phyloP scores from a whole-genome alignment of 345 rosid genomes.

The Aquilaria sinensis region DNA sequence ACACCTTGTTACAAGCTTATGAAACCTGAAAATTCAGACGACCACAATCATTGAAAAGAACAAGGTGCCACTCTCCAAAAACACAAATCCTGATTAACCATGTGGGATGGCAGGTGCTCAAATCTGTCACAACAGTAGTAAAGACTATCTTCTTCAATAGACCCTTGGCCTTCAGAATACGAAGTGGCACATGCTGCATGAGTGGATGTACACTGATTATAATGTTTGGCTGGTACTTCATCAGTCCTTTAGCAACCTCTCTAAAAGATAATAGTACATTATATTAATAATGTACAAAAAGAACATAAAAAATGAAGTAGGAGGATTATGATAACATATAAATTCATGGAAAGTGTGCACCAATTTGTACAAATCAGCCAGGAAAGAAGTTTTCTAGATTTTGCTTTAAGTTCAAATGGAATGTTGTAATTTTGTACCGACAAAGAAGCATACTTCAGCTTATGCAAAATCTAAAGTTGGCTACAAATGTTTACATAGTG shows the following conservation, averaged over 20 bases:
- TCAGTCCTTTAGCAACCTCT: conserved; percentile 92
- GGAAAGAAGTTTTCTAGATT: too few relatives aligned
- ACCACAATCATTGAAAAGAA: conserved; percentile 12
- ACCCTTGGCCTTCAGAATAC: conserved; percentile 84
- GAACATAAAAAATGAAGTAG: too few relatives aligned
- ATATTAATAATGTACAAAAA: neutral
- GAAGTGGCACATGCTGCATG: conserved; percentile 99
- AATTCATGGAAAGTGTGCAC: too few relatives aligned
- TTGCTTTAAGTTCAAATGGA: too few relatives aligned
- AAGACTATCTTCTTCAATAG: conserved; percentile 83
- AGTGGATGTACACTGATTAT: conserved; percentile 96
- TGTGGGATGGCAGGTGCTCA: conserved; percentile 98
- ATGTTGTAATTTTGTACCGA: too few relatives aligned
- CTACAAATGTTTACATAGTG: too few relatives aligned
- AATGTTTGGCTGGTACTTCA: conserved; percentile 96
- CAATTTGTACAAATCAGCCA: too few relatives aligned
- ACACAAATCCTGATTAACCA: conserved; percentile 42
- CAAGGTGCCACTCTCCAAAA: conserved; percentile 1
- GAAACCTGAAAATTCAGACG: conserved; percentile 57
- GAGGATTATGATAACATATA: too few relatives aligned
- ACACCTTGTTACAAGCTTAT: conserved; percentile 98
- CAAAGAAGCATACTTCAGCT: too few relatives aligned
- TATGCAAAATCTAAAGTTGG: too few relatives aligned
- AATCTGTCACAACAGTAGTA: conserved; percentile 91
- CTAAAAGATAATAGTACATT: conserved; percentile 30